Evolutionary conservation across 2,329 filamentous ascomycete genomes (phyloP).

Genomic region (Microsporum canis): DNA sequence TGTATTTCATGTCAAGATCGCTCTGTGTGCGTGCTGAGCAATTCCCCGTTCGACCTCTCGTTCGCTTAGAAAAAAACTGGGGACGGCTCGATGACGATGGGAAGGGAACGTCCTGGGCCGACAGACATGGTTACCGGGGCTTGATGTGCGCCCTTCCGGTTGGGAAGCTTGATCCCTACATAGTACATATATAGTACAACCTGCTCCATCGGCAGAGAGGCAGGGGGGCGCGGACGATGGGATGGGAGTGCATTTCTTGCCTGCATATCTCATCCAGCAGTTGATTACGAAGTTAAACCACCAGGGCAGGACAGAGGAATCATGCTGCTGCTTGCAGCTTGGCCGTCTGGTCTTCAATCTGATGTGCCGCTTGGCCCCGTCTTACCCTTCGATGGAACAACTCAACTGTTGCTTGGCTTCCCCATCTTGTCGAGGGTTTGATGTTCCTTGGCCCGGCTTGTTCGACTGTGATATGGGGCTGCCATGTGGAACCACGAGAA

Average conservation of each 20-base stretch:
- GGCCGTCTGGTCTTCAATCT: neutral
- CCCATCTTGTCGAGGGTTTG: neutral
- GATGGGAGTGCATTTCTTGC: neutral
- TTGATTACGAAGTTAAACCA: neutral
- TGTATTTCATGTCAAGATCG: neutral
- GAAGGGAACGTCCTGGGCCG: neutral
- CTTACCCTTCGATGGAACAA: neutral
- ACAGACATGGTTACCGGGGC: neutral
- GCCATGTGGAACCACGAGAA: neutral
- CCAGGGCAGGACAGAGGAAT: neutral
- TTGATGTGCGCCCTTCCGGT: slow-evolving; percentile 1
- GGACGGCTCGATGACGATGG: neutral
- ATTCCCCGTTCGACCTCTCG: neutral
- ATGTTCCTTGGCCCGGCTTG: neutral
- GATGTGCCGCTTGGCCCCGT: neutral
- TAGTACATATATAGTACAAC: too few relatives aligned
- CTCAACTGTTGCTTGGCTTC: neutral
- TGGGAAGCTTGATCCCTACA: slow-evolving; percentile 3
- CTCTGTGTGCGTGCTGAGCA: neutral
- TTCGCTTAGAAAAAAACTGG: slow-evolving; percentile 1
- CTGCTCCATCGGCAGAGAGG: neutral
- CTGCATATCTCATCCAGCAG: neutral
- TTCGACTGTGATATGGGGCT: neutral
- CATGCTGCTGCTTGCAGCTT: neutral
- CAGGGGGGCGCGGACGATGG: neutral